Base-by-base conservation (phyloP, 2,329 filamentous ascomycete species). In the Uncinocarpus reesii region DNA sequence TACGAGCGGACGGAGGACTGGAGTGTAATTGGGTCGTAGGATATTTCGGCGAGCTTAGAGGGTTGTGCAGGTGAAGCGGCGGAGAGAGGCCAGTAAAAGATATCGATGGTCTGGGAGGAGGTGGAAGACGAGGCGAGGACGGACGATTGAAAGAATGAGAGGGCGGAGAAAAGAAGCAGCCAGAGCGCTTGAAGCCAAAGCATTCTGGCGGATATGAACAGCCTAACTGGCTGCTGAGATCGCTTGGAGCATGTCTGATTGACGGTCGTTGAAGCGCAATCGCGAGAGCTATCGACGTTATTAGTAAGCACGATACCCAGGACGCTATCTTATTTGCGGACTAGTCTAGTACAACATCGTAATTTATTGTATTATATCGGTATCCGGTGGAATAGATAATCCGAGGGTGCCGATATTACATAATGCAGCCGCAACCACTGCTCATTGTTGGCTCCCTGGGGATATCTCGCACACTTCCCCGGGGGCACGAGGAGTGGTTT, bases 21-120 rank as follows among this genome's bases (percentile, higher is more conserved):
- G 32, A 64, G 56, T 5, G 65, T 63, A 11, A 55, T 49, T 4
- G 66, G 63, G 49, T 71, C 64, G 51, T 71, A 71, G 42, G 64
- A 61, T 51, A 71, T 56, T 48, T 61, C 65, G 20, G 66, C 68
- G 35, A 72, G 61, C 21, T 59, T 45, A 20, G 62, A 61, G 10
- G 66, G 65, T 38, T 65, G 55, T 15, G 62, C 29, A 13, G 45
- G n/a, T 10, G 60, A 55, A 23, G 56, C 47, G 13, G 60, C 52
- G 26, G 56, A 50, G 21, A 67, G 38, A 15, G 65, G 63, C 63
- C 65, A 67, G 56, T 63, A 65, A 24, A 65, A 58, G 38, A 69
- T 59, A n/a, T 68, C 62, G 23, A 61, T 54, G 7, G 60, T 57
- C 21, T 53, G 40, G 11, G 54, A 47, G 20, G 51, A 18, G 8